Evolutionary conservation across 768 basidiomycete species (phyloP).

Genomic region (Pleurotus salmoneostramineus): DNA sequence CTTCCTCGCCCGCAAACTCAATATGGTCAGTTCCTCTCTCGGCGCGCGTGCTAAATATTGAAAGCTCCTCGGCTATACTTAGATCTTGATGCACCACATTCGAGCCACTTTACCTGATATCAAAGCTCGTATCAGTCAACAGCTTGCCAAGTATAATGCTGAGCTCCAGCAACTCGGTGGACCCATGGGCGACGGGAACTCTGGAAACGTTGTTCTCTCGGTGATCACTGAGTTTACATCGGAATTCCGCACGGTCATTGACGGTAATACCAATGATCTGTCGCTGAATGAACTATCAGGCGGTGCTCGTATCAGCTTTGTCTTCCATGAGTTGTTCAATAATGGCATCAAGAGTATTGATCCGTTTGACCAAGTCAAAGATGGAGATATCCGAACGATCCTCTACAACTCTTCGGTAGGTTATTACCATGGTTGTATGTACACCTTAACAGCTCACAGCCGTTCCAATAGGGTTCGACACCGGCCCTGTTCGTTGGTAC

Average conservation of each 20-base stretch:
- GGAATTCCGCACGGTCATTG: constrained; percentile 95
- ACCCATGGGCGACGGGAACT: constrained; percentile 76
- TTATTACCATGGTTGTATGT: constrained; percentile 12
- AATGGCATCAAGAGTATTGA: constrained; percentile 94
- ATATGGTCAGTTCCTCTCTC: constrained; percentile 58
- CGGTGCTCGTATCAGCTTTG: constrained; percentile 97
- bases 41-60: not conserved
- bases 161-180: constrained; percentile 88
- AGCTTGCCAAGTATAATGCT: constrained; percentile 82
- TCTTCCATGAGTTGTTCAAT: constrained; percentile 98
- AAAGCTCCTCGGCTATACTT: not conserved
- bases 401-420: constrained; percentile 96
- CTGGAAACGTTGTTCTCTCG: constrained; percentile 89
- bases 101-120: constrained; percentile 97
- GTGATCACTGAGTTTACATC: constrained; percentile 98
- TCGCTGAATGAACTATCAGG: constrained; percentile 96
- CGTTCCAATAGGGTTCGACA: constrained; percentile 73
- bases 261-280: constrained; percentile 95
- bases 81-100: constrained; percentile 99
- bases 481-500: constrained; percentile 97
- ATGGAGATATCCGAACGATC: constrained; percentile 94
- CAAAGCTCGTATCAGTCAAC: constrained; percentile 90
- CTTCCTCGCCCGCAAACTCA: constrained; percentile 91
- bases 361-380: constrained; percentile 98
- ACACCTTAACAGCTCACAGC: not conserved